phyloP scores from a whole-genome alignment of 2,329 filamentous ascomycete genomes.

The Diplodia corticola region DNA sequence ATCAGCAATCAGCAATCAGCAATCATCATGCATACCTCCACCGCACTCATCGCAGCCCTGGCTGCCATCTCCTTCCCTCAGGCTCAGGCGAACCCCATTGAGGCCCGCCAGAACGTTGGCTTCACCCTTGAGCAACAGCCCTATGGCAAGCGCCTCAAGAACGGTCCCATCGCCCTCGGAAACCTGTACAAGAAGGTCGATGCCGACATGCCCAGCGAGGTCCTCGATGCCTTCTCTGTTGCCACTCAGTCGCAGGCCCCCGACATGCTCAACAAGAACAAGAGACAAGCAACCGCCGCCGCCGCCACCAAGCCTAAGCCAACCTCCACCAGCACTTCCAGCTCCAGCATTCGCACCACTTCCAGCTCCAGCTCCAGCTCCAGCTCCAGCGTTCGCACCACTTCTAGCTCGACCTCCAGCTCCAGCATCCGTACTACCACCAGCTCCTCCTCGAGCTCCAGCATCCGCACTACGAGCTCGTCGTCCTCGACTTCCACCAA shows the following conservation, averaged over 20 bases:
- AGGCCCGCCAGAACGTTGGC: neutral
- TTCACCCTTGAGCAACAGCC: conserved; percentile 3
- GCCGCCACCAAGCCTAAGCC: no score
- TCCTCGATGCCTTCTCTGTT: neutral
- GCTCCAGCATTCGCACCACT: neutral
- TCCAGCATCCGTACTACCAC: neutral
- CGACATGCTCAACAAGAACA: neutral
- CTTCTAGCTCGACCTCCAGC: neutral
- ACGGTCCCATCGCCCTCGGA: conserved; percentile 1
- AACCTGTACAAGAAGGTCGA: conserved; percentile 4
- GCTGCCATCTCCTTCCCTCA: neutral
- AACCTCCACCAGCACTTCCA: no score
- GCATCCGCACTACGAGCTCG: neutral
- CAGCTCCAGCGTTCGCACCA: neutral
- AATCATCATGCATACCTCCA: neutral
- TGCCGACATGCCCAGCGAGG: neutral
- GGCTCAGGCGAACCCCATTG: neutral
- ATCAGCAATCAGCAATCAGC: neutral
- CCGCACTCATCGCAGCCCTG: conserved; percentile 7
- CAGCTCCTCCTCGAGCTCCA: neutral
- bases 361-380: neutral
- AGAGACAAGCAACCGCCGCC: neutral
- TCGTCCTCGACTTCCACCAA: no score
- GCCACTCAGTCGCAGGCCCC: neutral
- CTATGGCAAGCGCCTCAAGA: conserved; percentile 9